Percentiles rank a stretch among this genome's conserved stretches.
phyloP scores from a whole-genome alignment of 441 rosid genomes.

The Erodium chrysanthum region DNA sequence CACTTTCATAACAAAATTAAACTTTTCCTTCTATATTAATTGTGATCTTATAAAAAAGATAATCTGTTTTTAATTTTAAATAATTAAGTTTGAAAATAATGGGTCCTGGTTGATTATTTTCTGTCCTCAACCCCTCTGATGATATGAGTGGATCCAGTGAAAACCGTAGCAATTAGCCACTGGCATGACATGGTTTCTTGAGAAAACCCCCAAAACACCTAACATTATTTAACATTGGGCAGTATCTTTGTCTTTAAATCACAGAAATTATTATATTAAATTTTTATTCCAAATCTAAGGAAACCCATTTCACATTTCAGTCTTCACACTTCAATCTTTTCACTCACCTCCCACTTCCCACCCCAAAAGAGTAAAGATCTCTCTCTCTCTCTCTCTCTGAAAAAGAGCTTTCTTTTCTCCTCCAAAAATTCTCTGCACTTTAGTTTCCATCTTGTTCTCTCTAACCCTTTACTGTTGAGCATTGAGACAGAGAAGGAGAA shows the following conservation, averaged over 20 bases:
- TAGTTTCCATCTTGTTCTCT: neutral
- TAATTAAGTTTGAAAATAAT: no score
- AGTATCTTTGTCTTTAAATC: conserved; percentile 1
- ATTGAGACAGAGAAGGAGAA: conserved; percentile 6
- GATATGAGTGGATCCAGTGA: neutral
- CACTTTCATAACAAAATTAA: no score
- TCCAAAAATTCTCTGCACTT: neutral
- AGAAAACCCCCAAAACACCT: neutral
- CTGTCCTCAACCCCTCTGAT: no score
- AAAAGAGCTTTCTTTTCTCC: neutral
- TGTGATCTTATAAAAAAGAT: no score
- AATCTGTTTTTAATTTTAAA: no score
- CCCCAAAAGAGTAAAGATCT: neutral
- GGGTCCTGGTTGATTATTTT: no score
- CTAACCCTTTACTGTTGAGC: neutral
- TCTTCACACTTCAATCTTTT: neutral
- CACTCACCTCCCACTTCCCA: neutral
- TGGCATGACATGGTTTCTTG: neutral
- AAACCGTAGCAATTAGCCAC: neutral
- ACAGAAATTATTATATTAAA: neutral
- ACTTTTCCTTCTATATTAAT: no score
- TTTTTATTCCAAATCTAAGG: neutral
- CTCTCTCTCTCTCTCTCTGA: neutral
- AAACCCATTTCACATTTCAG: neutral
- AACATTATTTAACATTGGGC: neutral